Conservation (phyloP, 1,284 basidiomycete genomes). For the Cryptococcus floricola region DNA sequence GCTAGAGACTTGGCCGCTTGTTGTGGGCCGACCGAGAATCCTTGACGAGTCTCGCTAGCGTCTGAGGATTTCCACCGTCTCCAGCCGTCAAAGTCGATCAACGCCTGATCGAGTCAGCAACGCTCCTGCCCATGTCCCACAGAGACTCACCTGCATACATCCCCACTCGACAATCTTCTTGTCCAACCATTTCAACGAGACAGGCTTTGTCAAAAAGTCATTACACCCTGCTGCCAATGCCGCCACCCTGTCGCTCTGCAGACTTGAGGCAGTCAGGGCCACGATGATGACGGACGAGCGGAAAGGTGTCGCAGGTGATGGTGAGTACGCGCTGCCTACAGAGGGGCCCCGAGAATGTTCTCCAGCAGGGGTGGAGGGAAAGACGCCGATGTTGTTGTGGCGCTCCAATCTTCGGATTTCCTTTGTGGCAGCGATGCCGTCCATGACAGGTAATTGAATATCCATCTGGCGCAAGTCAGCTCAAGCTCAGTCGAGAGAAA, state of each 20-base stretch:
- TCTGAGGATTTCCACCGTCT: slow-evolving; percentile 44
- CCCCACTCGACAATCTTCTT: slow-evolving; percentile 99
- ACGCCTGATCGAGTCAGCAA: slow-evolving; percentile 32
- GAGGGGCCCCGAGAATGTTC: slow-evolving; percentile 43
- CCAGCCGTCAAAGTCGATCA: slow-evolving; percentile 52
- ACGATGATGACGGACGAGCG: slow-evolving; percentile 97
- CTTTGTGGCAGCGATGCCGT: slow-evolving; percentile 94
- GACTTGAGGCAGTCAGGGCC: slow-evolving; percentile 89
- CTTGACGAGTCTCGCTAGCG: slow-evolving; percentile 35
- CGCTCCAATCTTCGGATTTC: slow-evolving; percentile 87
- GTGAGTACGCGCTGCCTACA: slow-evolving; percentile 26
- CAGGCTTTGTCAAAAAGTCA: slow-evolving; percentile 97
- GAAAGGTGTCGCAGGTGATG: slow-evolving; percentile 65
- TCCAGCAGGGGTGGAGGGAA: slow-evolving; percentile 60
- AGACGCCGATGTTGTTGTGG: slow-evolving; percentile 62
- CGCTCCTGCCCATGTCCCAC: background rate
- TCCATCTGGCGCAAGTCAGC: slow-evolving; percentile 71
- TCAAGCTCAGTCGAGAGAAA: background rate
- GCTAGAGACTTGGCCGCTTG: slow-evolving; percentile 43
- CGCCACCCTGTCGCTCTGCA: slow-evolving; percentile 88
- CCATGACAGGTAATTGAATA: slow-evolving; percentile 98
- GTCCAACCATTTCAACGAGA: slow-evolving; percentile 91
- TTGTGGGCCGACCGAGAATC: slow-evolving; percentile 41
- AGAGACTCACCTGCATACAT: slow-evolving; percentile 48
- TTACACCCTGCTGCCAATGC: slow-evolving; percentile 98